Evolutionary conservation across 768 basidiomycete species (phyloP), one percentile per base, ranked within the genome.

Genomic region (Pleurotus platypus): DNA sequence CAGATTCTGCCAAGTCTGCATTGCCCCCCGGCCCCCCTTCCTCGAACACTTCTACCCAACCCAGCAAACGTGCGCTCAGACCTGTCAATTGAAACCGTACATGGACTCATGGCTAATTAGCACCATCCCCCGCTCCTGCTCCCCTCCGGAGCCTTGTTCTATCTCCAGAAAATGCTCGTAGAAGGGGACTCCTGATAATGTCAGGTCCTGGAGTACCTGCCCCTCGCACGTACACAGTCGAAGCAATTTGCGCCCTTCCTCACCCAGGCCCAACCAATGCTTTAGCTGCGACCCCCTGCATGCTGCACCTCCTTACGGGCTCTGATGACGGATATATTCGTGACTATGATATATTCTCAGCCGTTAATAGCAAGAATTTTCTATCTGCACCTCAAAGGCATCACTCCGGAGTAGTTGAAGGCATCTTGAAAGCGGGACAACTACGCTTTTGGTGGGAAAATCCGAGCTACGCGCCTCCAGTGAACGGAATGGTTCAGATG

Each of bases 241-340:
- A 96, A 72, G 94, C 94, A 15, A 84, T 96, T 59, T 92, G 90
- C 60, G 93, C 93, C 16, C 83, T 98, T 56, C 92, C 95, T 1
- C 90, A 95, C 61, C 93, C 93, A 3, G 85, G 83, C 3, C 86
- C 93, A 3, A 93, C 91, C 0, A 91, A 97, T 70, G 80, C 90
- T n/a, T 82, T 98, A 11, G 90, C 94, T 8, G 78, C 89, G 3
- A 94, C 93, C 0, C 71, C 82, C 24, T 96, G 94, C 71, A 85
- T 95, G 82, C 85, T 90, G 16, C 92, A 94, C 67, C 76, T 97
- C 18, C 70, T 96, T 30, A 95, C 95, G 12, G 94, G 94, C 37
- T 92, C 90, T 11, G 90, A 96, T 62, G 94, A 98, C 67, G 95
- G 94, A 7, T 94, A 92, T 62, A 89, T 98, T 45, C 84, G 94